Conservation (phyloP, 1,284 basidiomycete genomes). For the Pseudomicrostroma phylloplanum region DNA sequence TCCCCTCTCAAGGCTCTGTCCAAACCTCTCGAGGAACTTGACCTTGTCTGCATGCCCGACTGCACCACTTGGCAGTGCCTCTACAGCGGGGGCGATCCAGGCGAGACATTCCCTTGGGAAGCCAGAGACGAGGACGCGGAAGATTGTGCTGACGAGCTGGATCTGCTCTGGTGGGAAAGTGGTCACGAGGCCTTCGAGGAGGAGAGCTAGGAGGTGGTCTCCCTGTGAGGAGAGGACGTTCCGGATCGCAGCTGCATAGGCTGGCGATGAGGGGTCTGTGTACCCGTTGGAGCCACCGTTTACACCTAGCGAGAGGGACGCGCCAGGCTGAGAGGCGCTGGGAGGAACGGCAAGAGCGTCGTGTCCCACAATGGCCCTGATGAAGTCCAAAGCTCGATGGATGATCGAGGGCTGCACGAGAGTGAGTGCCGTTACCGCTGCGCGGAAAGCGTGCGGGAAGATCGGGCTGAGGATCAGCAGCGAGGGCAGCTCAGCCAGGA, state of each 20-base stretch:
- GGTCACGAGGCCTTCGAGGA: conserved; percentile 68
- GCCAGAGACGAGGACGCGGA: conserved; percentile 64
- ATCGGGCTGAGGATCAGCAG: conserved; percentile 58
- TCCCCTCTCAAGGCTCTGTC: not conserved
- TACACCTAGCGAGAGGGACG: conserved; percentile 11
- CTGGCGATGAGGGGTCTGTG: conserved; percentile 47
- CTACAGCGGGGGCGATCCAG: conserved; percentile 69
- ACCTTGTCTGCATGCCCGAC: conserved; percentile 67
- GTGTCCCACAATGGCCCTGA: conserved; percentile 68
- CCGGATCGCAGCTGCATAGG: conserved; percentile 65
- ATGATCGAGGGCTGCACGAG: conserved; percentile 62
- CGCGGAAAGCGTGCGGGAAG: conserved; percentile 51
- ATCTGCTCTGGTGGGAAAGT: conserved; percentile 77
- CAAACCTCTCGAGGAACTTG: conserved; percentile 60
- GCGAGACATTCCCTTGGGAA: conserved; percentile 65
- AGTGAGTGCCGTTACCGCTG: conserved; percentile 30
- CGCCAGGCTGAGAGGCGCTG: conserved; percentile 19
- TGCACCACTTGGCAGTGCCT: conserved; percentile 63
- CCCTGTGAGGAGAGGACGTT: conserved; percentile 69
- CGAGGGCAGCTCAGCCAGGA: conserved; percentile 66
- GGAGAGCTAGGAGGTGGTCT: conserved; percentile 63
- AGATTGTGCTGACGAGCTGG: conserved; percentile 67
- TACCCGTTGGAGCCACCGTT: conserved; percentile 11
- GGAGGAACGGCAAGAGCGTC: conserved; percentile 40
- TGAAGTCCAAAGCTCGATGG: conserved; percentile 71